phyloP scores from a whole-genome alignment of 805 yeast genomes.

The Wickerhamiella musiphila region DNA sequence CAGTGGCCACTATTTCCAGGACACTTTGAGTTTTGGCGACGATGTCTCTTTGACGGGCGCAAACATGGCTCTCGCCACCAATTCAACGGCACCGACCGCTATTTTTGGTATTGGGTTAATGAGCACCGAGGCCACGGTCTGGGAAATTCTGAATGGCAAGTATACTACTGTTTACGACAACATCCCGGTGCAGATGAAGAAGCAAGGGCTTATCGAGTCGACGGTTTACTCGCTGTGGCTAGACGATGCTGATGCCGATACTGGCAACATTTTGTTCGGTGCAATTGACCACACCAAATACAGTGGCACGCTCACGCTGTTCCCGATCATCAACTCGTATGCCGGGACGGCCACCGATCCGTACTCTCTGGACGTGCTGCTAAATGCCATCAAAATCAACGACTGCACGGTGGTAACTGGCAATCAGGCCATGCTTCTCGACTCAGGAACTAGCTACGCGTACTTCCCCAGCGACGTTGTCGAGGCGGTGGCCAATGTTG shows the following conservation, averaged over 20 bases:
- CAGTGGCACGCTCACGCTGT: constrained; percentile 22
- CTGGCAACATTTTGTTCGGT: constrained; percentile 29
- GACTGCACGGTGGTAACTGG: constrained; percentile 6
- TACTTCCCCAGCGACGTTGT: constrained; percentile 28
- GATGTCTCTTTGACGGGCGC: constrained; percentile 31
- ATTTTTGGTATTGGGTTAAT: constrained; percentile 24
- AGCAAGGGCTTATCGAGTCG: constrained; percentile 27
- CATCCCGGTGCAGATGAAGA: constrained; percentile 41
- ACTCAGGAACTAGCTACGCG: constrained; percentile 39
- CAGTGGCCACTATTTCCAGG: constrained; percentile 30
- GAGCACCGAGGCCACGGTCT: constrained; percentile 18
- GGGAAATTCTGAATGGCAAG: constrained; percentile 8
- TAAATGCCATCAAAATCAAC: background rate
- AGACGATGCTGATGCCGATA: constrained; percentile 17
- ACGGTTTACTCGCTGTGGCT: constrained; percentile 33
- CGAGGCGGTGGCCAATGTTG: constrained; percentile 15
- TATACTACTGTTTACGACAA: constrained; percentile 31
- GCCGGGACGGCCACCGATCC: constrained; percentile 3
- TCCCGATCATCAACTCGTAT: constrained; percentile 19
- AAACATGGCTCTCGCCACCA: constrained; percentile 60
- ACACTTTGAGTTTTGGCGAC: constrained; percentile 34
- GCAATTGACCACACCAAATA: constrained; percentile 29
- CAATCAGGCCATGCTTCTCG: constrained; percentile 32
- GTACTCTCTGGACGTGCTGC: background rate
- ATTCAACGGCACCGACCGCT: constrained; percentile 46